Base-by-base conservation (phyloP, 192 early-diverging fungal genomes). In the Gaertneriomyces sp. region DNA sequence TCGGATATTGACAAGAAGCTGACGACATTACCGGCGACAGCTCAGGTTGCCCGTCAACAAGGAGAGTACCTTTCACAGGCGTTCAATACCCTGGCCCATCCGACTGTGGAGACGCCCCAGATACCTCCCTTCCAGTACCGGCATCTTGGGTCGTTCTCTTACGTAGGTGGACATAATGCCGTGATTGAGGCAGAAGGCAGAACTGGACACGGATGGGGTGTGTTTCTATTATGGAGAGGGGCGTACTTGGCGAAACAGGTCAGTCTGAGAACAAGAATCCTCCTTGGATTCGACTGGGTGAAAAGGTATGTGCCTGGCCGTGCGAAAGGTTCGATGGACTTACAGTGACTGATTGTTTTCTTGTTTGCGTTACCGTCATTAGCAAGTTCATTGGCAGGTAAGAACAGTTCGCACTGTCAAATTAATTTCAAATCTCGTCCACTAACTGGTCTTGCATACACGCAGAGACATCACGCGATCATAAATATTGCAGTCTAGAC, bases 211-310 rank as follows among this genome's bases (percentile, higher is more conserved):
- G 70, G 75, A 0, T 70, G 67, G 25, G 55, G 45, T 20, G 45
- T 53, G 39, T 71, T 71, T 43, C 45, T 69, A 41, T 56, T 76
- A 19, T 79, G 78, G 78, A 44, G 78, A 16, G 65, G 68, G 4
- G 78, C 78, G 7, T 79, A 77, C 53, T 42, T 79, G 46, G 61
- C 58, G 39, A 65, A 65, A 44, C 78, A 79, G 62, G 78, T 79
- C 7, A 71, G 71, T 4, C 45, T 76, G 20, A 64, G 78, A 11
- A 79, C 74, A 4, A 52, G 78, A 38, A 61, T 63, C 2, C 58
- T 79, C 4, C 19, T 79, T 6, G 78, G 71, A 33, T 56, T 69
- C 3, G 77, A 79, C 51, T 79, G 77, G 77, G 52, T 55, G 19
- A 79, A 79, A 53, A 72, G 60, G 49, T 63, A 45, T 9, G 54